Evolutionary conservation across 148 eudicot species (phyloP).

Genomic region (Rhododendron williamsianum): DNA sequence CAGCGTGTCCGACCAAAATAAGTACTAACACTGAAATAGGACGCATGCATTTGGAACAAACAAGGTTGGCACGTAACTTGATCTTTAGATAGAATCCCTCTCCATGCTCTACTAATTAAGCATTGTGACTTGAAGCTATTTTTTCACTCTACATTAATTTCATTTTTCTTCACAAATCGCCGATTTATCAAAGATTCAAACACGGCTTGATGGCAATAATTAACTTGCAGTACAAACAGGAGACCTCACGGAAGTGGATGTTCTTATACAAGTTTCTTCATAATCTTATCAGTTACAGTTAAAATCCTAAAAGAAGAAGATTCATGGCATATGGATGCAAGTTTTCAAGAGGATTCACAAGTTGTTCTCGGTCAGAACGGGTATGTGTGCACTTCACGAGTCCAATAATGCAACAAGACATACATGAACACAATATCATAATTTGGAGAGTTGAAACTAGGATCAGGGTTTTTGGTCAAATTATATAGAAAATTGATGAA

Average conservation of each 20-base stretch:
- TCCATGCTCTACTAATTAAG: background rate
- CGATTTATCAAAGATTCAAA: background rate
- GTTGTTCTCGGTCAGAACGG: background rate
- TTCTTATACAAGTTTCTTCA: background rate
- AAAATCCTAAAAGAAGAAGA: background rate
- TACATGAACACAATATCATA: background rate
- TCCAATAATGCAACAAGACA: background rate
- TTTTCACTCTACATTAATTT: background rate
- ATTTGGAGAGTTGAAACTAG: background rate
- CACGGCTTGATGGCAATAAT: background rate
- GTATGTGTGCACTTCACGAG: background rate
- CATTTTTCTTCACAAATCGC: background rate
- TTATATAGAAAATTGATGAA: slow-evolving; percentile 11
- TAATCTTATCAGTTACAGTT: background rate
- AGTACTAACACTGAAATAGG: background rate
- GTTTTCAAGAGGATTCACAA: background rate
- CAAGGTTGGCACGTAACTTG: background rate
- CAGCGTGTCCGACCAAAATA: background rate
- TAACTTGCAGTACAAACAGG: background rate
- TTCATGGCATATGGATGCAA: background rate
- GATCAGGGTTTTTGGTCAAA: background rate
- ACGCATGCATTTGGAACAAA: background rate
- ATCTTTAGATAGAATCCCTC: background rate
- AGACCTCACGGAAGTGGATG: background rate
- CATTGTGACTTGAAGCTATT: background rate